Conservation (phyloP, 345 rosid genomes). For the Lepidium didymum region DNA sequence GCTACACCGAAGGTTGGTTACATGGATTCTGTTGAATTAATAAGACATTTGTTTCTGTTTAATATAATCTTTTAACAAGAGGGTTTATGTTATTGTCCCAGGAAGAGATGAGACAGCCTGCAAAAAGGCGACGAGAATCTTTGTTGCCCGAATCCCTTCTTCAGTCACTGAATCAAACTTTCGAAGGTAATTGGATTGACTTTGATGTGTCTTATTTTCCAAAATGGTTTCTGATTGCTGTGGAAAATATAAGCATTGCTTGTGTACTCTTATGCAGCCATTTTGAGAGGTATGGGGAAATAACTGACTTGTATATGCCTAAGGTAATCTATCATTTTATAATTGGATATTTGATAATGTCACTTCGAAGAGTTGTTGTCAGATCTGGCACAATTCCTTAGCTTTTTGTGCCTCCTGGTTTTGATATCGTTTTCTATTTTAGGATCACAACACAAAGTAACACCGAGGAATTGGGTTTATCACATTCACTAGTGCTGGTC, state of each 20-base stretch:
- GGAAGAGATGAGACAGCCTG: slow-evolving; percentile 97
- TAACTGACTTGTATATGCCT: slow-evolving; percentile 92
- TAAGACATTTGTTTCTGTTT: neutral
- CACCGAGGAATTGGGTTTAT: slow-evolving; percentile 98
- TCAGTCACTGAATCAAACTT: slow-evolving; percentile 78
- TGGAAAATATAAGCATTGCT: neutral
- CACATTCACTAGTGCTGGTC: slow-evolving; percentile 83
- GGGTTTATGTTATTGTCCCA: slow-evolving; percentile 26
- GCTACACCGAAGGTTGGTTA: slow-evolving; percentile 87
- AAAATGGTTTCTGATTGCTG: neutral
- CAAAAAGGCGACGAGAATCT: slow-evolving; percentile 83
- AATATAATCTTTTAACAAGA: neutral
- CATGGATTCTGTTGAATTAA: neutral
- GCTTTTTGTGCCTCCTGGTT: neutral
- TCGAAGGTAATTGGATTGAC: slow-evolving; percentile 52
- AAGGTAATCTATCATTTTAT: slow-evolving; percentile 43
- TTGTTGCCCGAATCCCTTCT: slow-evolving; percentile 85
- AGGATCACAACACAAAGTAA: slow-evolving; percentile 83
- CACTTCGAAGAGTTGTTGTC: neutral
- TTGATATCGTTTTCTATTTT: slow-evolving; percentile 12
- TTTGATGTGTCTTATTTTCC: neutral
- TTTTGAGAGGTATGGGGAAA: slow-evolving; percentile 91
- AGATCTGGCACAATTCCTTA: neutral
- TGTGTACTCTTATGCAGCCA: slow-evolving; percentile 49
- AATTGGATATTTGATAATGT: neutral